Base-by-base conservation (phyloP, 1,139 yeast genomes). In the Geotrichum histeridarum region DNA sequence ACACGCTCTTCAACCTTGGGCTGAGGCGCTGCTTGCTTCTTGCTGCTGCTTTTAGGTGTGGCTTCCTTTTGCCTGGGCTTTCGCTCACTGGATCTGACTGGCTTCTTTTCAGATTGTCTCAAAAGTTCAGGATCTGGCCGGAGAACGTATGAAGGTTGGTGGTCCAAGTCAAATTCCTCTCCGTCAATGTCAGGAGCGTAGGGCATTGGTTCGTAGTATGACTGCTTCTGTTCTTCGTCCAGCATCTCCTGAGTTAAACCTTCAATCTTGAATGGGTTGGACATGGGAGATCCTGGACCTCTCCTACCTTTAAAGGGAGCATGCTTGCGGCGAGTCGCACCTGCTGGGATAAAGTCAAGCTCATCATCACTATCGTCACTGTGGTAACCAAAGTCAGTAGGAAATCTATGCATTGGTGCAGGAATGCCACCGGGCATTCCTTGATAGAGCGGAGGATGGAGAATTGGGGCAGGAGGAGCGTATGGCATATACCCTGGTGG, bases 121-220 rank as follows among this genome's bases (percentile, higher is more conserved):
- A 48, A 18, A 2, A 41, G 33, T 22, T 41, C 51, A 11, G 27
- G 35, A 14, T 48, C 44, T 11, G 44, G 48, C 7, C 44, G 22
- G 22, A n/a, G 22, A 17, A 17, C 35, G 14, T 42, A 32, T 4
- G 44, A 31, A 14, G 38, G n/a, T 2, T 17, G 44, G 30, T 36
- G 4, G 14, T 12, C 14, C 4, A 6, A 4, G 37, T 4, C 7
- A 3, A 22, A 3, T 22, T 22, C 27, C 4, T 33, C 14, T 2
- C 37, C 41, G n/a, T 32, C 44, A 18, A 50, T 43, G 30, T 43
- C 48, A 15, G 53, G 53, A 11, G 43, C 33, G 12, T n/a, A 14
- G 4, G 49, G 49, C 49, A 45, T 35, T 1, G 31, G 33, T 18
- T 45, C 49, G n/a, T 45, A 45, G 30, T 18, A 45, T 4, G 33